These are phyloP conservation scores for Coriolopsis trogii DNA, from an alignment of 1,284 basidiomycete species.

Conservation along the genomic window DNA sequence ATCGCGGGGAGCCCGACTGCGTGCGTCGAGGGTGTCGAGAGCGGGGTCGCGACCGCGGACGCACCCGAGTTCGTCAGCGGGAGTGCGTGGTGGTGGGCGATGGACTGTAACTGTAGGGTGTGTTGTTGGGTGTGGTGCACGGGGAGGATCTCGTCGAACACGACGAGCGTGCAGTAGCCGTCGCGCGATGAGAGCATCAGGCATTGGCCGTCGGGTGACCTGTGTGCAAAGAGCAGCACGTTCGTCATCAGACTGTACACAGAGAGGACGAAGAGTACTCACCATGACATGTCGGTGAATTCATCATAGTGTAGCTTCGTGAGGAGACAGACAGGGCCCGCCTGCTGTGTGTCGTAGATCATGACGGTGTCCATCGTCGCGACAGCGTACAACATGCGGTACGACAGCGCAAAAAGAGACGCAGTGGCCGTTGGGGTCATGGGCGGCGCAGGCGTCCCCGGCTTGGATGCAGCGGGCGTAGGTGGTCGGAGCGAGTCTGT, in stretches of 20 bases:
- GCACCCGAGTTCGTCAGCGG: constrained; percentile 52
- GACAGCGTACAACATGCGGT: constrained; percentile 95
- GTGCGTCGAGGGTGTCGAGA: constrained; percentile 44
- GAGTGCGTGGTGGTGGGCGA: constrained; percentile 80
- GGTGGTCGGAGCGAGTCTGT: constrained; percentile 54
- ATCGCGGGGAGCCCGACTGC: constrained; percentile 37
- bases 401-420: constrained; percentile 87
- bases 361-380: constrained; percentile 96
- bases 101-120: constrained; percentile 82
- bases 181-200: constrained; percentile 92
- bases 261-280: constrained; percentile 35
- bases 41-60: constrained; percentile 35
- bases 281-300: constrained; percentile 98
- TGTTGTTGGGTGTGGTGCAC: constrained; percentile 88
- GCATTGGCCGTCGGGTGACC: constrained; percentile 95
- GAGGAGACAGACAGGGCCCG: constrained; percentile 89
- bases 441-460: constrained; percentile 46
- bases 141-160: constrained; percentile 89
- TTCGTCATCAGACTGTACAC: background rate
- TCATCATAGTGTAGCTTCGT: constrained; percentile 97
- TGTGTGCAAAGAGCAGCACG: constrained; percentile 36
- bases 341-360: constrained; percentile 97
- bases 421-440: constrained; percentile 40
- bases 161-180: constrained; percentile 95
- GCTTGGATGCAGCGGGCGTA: constrained; percentile 60